phyloP scores from a whole-genome alignment of 148 eudicot genomes.

The Rhododendron henanense region DNA sequence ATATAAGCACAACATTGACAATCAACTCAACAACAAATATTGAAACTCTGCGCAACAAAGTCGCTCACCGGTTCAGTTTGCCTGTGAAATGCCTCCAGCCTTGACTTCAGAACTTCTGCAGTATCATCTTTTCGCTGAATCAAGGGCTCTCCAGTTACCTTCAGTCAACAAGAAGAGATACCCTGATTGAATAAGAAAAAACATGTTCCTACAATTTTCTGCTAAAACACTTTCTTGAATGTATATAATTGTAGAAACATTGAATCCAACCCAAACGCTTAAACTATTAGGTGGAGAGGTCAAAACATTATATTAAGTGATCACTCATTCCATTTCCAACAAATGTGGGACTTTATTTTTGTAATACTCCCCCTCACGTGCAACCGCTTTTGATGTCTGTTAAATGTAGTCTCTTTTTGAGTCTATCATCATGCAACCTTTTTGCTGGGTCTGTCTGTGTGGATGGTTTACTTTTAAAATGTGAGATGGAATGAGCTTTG shows the following conservation, averaged over 20 bases:
- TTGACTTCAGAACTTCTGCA: slow-evolving; percentile 78
- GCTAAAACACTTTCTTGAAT: slow-evolving; percentile 1
- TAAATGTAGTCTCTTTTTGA: not conserved
- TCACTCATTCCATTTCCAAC: not conserved
- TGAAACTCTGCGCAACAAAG: not conserved
- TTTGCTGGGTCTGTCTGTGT: not conserved
- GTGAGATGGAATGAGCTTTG: not conserved
- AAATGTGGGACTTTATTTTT: not conserved
- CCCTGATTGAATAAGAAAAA: not conserved
- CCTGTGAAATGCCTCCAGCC: slow-evolving; percentile 78
- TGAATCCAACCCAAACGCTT: not conserved
- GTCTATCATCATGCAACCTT: not conserved
- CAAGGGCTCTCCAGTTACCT: slow-evolving; percentile 94
- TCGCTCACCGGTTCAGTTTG: slow-evolving; percentile 70
- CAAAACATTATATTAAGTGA: no score
- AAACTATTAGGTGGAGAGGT: not conserved
- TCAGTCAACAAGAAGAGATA: slow-evolving; percentile 2
- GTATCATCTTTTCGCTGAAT: slow-evolving; percentile 97
- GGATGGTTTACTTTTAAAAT: not conserved
- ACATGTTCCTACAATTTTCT: not conserved
- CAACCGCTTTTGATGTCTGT: not conserved
- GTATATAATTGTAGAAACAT: not conserved
- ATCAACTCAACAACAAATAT: not conserved
- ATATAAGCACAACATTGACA: not conserved
- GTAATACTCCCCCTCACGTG: not conserved